Percentiles rank a stretch among this genome's conserved stretches.
phyloP scores from a whole-genome alignment of 306 rosid genomes.

The Geum urbanum region DNA sequence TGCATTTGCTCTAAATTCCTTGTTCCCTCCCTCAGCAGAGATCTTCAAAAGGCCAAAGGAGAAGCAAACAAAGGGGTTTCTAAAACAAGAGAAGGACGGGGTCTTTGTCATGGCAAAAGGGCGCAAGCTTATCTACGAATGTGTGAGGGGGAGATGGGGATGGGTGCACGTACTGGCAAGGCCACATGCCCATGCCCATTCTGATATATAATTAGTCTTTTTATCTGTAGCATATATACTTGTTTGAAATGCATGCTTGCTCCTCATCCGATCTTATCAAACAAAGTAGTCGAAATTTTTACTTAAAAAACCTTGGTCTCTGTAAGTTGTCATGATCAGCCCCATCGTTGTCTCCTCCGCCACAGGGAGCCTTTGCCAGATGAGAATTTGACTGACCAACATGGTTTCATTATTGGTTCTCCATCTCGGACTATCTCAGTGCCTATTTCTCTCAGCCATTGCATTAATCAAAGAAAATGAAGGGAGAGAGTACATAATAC shows the following conservation, averaged over 20 bases:
- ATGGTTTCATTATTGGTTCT: constrained; percentile 28
- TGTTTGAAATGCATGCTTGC: not conserved
- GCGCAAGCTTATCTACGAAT: constrained; percentile 31
- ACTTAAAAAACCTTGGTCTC: not conserved
- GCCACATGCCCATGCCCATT: constrained; percentile 43
- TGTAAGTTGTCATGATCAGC: constrained; percentile 18
- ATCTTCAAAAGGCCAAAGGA: not conserved
- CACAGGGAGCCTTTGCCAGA: constrained; percentile 22
- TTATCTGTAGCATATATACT: not conserved
- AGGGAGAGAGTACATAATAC: not conserved
- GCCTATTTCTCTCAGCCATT: not conserved
- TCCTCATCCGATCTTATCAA: not conserved
- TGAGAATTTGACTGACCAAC: constrained; percentile 23
- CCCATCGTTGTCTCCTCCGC: constrained; percentile 24
- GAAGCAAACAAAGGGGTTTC: constrained; percentile 14
- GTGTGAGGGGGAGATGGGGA: constrained; percentile 31
- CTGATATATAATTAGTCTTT: not conserved
- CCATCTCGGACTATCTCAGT: not conserved
- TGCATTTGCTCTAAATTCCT: too few species aligned
- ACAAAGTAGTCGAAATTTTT: not conserved
- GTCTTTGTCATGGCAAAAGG: constrained; percentile 44
- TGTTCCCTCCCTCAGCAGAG: constrained; percentile 14
- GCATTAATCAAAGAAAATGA: not conserved
- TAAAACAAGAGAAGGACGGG: constrained; percentile 17
- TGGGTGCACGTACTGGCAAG: constrained; percentile 35